These are phyloP conservation scores for Ophiostoma tasmaniense DNA, from an alignment of 2,329 filamentous ascomycete genomes.

Conservation along the genomic window DNA sequence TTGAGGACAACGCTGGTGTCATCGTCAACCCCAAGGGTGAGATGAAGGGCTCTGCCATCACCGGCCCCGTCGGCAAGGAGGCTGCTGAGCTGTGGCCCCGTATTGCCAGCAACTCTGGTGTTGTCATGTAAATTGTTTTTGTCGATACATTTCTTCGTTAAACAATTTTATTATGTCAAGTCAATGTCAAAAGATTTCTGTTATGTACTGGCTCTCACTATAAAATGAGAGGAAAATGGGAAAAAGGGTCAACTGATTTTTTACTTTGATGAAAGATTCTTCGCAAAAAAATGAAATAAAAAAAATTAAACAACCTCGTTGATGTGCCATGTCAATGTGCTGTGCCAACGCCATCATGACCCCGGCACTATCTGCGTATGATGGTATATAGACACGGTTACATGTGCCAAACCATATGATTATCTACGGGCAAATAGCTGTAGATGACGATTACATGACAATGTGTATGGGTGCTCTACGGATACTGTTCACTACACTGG, in stretches of 20 bases:
- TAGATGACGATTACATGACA: too few species aligned
- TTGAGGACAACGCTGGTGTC: conserved; percentile 99
- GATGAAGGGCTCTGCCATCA: conserved; percentile 99
- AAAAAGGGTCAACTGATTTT: conserved; percentile 8
- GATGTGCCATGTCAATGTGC: neutral
- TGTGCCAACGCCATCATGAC: neutral
- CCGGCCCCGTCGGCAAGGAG: conserved; percentile 98
- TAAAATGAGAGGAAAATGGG: conserved; percentile 4
- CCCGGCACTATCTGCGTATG: too few species aligned
- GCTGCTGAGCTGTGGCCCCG: conserved; percentile 99
- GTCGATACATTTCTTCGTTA: neutral
- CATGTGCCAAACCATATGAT: too few species aligned
- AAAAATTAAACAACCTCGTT: neutral
- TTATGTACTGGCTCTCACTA: neutral
- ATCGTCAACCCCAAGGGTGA: conserved; percentile 99
- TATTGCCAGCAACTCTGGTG: conserved; percentile 99
- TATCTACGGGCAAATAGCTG: too few species aligned
- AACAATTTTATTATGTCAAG: neutral
- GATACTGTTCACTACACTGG: too few species aligned
- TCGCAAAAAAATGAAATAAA: conserved; percentile 13
- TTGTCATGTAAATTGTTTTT: conserved; percentile 79
- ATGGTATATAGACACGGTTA: neutral
- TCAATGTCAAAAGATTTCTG: neutral
- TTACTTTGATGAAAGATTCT: conserved; percentile 2
- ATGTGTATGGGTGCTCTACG: too few species aligned